Base-by-base conservation (phyloP, 1,139 yeast genomes). In the Wickerhamomyces sp. region DNA sequence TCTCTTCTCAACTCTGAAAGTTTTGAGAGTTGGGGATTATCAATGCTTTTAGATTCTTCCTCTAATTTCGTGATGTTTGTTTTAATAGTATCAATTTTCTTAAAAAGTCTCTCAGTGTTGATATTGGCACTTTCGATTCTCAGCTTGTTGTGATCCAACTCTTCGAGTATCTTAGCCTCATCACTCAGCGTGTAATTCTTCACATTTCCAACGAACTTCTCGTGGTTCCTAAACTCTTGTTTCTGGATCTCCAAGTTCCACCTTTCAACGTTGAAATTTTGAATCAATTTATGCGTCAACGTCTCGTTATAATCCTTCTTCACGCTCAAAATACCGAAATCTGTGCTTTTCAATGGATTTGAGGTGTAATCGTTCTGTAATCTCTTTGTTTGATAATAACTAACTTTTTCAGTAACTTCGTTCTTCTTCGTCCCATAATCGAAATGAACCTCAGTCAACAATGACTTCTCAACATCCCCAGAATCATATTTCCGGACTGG, bases 391-490 rank as follows among this genome's bases (percentile, higher is more conserved):
- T 78, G 76, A 50, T 85, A 86, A 52, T 72, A 82, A 11, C 45
- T 38, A 36, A 41, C 2, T 38, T 17, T 29, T 37, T 40, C 27
- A 36, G 37, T 38, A n/a, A 30, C 31, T 15, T 44, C 45, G 12
- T 41, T 37, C n/a, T 42, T 49, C 20, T 49, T 57, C 22, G 52
- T 57, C 37, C 68, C 75, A n/a, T n/a, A n/a, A 13, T 63, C 60
- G 26, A 73, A 80, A 39, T 72, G 78, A 2, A 85, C 94, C 53
- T 87, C 95, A 0, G 91, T 82, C 33, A 86, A 61, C 38, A 87
- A 61, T 0, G 93, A 80, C 45, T 77, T 71, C 54, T 86, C 95
- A 16, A 87, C 95, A 55, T 85, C 95, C 42, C 67, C 63, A 1
- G 88, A 70, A 4, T 72, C 71, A 52, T 75, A 87, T 31, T 65